Conservation (phyloP, 208 protist species). For the Leishmania gerbilli region DNA sequence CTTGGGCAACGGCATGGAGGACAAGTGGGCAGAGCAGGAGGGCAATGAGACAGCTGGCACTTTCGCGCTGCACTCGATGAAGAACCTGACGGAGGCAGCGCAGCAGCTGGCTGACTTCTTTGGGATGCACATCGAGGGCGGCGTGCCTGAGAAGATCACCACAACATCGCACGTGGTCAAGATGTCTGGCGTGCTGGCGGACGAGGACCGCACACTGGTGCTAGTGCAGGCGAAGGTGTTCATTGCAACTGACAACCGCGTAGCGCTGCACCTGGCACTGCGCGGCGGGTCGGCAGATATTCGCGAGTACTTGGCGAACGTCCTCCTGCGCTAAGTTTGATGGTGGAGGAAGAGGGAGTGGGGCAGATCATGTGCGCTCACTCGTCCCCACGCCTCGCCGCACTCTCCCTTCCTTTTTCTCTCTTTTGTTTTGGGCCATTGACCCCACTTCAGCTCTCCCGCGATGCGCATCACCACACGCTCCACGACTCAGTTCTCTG, state of each 20-base stretch:
- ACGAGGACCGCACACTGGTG: conserved; percentile 61
- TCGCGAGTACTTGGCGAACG: conserved; percentile 75
- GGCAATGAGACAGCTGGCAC: conserved; percentile 80
- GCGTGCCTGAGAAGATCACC: conserved; percentile 72
- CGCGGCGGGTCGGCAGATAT: conserved; percentile 66
- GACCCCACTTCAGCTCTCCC: not conserved
- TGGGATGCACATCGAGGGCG: conserved; percentile 78
- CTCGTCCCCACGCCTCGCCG: not conserved
- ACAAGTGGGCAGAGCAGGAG: conserved; percentile 53
- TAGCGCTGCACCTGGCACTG: conserved; percentile 81
- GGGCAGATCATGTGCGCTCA: not conserved
- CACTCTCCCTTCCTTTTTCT: not conserved
- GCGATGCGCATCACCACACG: too few relatives aligned
- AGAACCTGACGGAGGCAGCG: conserved; percentile 83
- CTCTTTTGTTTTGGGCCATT: too few relatives aligned
- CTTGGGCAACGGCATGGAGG: conserved; percentile 38
- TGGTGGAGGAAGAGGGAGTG: not conserved
- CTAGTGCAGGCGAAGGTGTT: conserved; percentile 82
- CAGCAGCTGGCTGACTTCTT: conserved; percentile 86
- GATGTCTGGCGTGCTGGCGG: conserved; percentile 76
- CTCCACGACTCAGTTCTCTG: not conserved
- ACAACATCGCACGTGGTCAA: conserved; percentile 74
- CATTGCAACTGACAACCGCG: conserved; percentile 63
- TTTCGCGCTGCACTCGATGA: conserved; percentile 82
- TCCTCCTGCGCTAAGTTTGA: conserved; percentile 54